Evolutionary conservation across 2,329 filamentous ascomycete genomes (phyloP).

Genomic region (Colletotrichum melonis): DNA sequence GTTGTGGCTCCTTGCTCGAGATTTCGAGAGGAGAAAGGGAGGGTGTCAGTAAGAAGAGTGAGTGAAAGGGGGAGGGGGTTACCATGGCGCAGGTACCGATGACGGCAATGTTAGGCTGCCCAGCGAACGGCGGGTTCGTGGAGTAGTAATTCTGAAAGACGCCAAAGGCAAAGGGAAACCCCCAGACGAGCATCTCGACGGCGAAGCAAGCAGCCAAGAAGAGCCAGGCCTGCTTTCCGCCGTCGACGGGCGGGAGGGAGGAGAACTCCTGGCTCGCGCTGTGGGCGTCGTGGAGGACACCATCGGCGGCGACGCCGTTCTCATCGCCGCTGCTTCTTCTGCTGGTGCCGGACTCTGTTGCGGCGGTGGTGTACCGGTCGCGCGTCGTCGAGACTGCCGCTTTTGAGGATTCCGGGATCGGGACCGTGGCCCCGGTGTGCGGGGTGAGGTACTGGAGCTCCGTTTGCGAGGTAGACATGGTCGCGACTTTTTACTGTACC

Average conservation of each 20-base stretch:
- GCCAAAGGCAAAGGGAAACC: constrained; percentile 76
- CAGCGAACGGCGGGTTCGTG: constrained; percentile 66
- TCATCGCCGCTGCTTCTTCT: not conserved
- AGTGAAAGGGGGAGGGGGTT: constrained; percentile 37
- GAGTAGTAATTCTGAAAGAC: constrained; percentile 79
- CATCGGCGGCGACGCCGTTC: not conserved
- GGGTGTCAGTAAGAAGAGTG: not conserved
- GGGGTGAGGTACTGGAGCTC: constrained; percentile 18
- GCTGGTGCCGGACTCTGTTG: not conserved
- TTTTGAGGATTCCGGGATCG: not conserved
- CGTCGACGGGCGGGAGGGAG: constrained; percentile 48
- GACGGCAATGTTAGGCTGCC: constrained; percentile 65
- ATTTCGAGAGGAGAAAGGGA: too few relatives aligned
- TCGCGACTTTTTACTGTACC: not conserved
- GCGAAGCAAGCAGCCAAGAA: constrained; percentile 51
- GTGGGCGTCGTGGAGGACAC: not conserved
- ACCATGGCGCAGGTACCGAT: constrained; percentile 74
- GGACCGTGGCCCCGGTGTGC: not conserved
- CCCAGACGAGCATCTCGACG: constrained; percentile 66
- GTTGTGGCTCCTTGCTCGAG: too few relatives aligned
- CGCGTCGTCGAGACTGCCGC: constrained; percentile 1
- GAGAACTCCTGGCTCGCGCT: constrained; percentile 28
- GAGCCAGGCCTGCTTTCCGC: constrained; percentile 50
- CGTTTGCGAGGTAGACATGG: constrained; percentile 19
- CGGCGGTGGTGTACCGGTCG: constrained; percentile 5